These are phyloP conservation scores for Apiospora pterosperma DNA, from an alignment of 2,329 filamentous ascomycete species.

Conservation along the genomic window DNA sequence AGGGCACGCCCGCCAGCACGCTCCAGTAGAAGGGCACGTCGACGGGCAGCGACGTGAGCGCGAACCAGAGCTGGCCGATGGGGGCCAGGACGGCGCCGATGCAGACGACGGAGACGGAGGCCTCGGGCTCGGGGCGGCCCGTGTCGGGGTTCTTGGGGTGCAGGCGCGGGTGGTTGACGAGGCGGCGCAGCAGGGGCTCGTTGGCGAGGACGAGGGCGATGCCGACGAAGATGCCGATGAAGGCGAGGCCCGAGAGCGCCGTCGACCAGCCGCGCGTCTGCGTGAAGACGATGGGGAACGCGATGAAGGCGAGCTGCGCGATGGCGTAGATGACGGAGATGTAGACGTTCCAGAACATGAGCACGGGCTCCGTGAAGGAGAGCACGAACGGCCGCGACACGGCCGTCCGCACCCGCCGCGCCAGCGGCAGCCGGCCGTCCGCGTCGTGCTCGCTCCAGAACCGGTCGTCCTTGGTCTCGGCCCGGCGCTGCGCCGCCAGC, in stretches of 20 bases:
- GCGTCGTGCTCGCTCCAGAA: constrained; percentile 59
- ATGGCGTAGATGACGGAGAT: constrained; percentile 62
- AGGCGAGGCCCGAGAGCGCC: constrained; percentile 50
- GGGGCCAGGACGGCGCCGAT: constrained; percentile 58
- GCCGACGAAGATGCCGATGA: constrained; percentile 10
- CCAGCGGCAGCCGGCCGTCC: constrained; percentile 52
- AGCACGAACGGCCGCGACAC: constrained; percentile 58
- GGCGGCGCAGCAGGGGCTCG: constrained; percentile 36
- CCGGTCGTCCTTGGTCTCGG: constrained; percentile 46
- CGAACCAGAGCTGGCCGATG: constrained; percentile 59
- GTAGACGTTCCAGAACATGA: constrained; percentile 51
- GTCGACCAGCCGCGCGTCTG: constrained; percentile 55
- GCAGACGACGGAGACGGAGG: constrained; percentile 60
- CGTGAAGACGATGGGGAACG: constrained; percentile 60
- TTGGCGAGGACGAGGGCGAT: constrained; percentile 31
- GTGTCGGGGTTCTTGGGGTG: constrained; percentile 58
- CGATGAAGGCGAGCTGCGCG: constrained; percentile 63
- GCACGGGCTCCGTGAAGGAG: constrained; percentile 59
- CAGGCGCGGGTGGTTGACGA: constrained; percentile 46
- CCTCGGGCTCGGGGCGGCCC: constrained; percentile 56
- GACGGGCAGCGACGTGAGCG: constrained; percentile 58
- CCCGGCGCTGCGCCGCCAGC: constrained; percentile 42
- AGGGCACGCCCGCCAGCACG: constrained; percentile 59
- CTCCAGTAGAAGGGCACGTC: constrained; percentile 60
- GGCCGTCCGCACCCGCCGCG: constrained; percentile 53